Conservation (phyloP, 768 basidiomycete species). For the Russula compacta region DNA sequence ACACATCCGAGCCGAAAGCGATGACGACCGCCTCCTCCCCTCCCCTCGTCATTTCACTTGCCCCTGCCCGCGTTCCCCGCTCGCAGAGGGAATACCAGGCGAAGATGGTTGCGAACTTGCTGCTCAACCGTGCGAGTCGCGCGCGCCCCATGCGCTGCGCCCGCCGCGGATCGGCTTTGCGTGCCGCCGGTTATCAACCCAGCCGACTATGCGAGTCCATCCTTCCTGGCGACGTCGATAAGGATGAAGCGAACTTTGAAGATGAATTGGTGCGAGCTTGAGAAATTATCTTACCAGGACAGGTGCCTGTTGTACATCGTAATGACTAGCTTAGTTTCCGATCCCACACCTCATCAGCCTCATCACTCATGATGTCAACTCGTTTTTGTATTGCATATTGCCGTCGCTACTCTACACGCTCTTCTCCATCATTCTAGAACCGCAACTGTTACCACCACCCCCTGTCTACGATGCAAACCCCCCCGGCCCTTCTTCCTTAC, state of each 20-base stretch:
- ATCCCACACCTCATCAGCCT: background rate
- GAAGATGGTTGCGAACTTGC: conserved; percentile 17
- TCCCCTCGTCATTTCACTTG: conserved; percentile 10
- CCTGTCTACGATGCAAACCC: background rate
- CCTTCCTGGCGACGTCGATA: background rate
- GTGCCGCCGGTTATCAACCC: conserved; percentile 13
- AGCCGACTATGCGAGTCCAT: conserved; percentile 14
- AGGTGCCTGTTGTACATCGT: conserved; percentile 16
- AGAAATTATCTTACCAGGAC: conserved; percentile 8
- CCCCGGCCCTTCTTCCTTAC: background rate
- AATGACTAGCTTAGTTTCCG: conserved; percentile 5
- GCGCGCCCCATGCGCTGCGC: conserved; percentile 18
- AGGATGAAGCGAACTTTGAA: background rate
- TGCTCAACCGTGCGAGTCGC: conserved; percentile 15
- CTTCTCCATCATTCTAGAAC: conserved; percentile 1
- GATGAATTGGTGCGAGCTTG: background rate
- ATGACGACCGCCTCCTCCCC: background rate
- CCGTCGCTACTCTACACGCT: conserved; percentile 6
- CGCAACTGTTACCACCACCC: background rate
- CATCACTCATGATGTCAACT: conserved; percentile 2
- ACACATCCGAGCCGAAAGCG: background rate
- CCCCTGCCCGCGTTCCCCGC: conserved; percentile 8
- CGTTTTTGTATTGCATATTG: conserved; percentile 12
- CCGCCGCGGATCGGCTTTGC: conserved; percentile 2
- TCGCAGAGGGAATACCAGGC: conserved; percentile 17